Evolutionary conservation across 805 yeast species (phyloP), one percentile per base, ranked within the genome.

Genomic region (Kluyveromyces starmeri): DNA sequence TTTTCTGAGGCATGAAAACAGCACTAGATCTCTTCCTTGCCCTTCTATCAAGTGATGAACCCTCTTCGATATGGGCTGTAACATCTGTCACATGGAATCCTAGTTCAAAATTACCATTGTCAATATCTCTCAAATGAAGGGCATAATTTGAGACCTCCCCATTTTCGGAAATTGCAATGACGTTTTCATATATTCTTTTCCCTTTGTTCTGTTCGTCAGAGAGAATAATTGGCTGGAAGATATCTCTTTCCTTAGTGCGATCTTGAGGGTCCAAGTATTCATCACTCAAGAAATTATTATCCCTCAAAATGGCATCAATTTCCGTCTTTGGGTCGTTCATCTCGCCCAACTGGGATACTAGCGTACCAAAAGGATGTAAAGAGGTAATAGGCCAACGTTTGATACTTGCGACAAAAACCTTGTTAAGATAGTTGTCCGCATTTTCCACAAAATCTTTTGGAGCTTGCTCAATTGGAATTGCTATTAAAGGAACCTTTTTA

Each of bases 321-420:
- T 86, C 95, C 27, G 89, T 83, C 15, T 70, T 65, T 2, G 77
- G 71, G 42, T 80, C 89, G 44, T 78, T 83, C 49, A 83, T 75
- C 24, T 75, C 70, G 16, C 98, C 98, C 42, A 92, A 65, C 47
- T 83, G 83, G 29, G 88, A 82, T 17, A 89, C 80, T 38, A 92
- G 65, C 20, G 95, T 86, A 48, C 98, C 98, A 54, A 92, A 92
- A 4, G 98, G 98, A 65, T 92, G 98, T 58, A 92, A 70, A 0
- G 97, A 89, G 7, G 98, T 92, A 59, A 92, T 92, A 52, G 98
- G 98, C 98, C 98, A 92, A 59, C 98, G 79, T 58, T 92, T 92
- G 51, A 92, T 89, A 1, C 95, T 82, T 0, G 97, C 96, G 41
- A 92, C 89, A 54, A 89, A 92, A 34, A 88, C 63, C 48, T 79